A percentile compares a stretch with the other conserved stretches of the same genome.
Conservation (phyloP, 495 filamentous ascomycete species). For the Tuber magnatum region DNA sequence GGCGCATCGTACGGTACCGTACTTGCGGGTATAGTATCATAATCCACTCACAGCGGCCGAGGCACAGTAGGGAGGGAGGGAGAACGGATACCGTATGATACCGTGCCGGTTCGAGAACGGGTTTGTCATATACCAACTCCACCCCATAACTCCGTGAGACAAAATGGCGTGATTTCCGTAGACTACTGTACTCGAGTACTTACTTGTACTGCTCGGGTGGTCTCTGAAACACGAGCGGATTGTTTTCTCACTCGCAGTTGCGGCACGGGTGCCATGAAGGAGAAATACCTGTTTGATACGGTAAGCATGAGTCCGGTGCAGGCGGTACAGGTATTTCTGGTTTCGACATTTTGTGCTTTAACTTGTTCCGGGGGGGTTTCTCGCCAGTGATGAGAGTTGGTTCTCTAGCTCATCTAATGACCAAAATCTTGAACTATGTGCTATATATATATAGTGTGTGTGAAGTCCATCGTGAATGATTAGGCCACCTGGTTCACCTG, state of each 20-base stretch:
- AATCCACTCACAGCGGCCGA: not conserved
- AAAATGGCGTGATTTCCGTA: not conserved
- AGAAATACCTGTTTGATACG: no score
- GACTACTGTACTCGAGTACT: not conserved
- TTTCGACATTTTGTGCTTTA: not conserved
- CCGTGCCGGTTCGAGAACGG: no score
- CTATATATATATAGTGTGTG: no score
- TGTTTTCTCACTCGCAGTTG: no score
- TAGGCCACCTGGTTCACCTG: no score
- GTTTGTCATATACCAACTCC: not conserved
- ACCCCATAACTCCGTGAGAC: not conserved
- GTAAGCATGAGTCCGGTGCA: not conserved
- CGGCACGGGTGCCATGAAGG: not conserved
- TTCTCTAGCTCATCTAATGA: not conserved
- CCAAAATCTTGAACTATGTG: not conserved
- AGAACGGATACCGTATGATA: no score
- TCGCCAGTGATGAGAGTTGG: not conserved
- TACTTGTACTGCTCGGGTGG: no score
- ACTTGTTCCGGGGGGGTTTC: not conserved
- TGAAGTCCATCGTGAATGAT: no score
- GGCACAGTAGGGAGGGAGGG: not conserved
- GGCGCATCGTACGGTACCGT: no score
- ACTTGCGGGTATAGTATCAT: no score
- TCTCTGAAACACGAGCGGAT: not conserved
- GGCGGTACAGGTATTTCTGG: not conserved